A percentile compares a stretch with the other conserved stretches of the same genome.
phyloP scores from a whole-genome alignment of 2,329 filamentous ascomycete genomes.

The Penicillium sp. region DNA sequence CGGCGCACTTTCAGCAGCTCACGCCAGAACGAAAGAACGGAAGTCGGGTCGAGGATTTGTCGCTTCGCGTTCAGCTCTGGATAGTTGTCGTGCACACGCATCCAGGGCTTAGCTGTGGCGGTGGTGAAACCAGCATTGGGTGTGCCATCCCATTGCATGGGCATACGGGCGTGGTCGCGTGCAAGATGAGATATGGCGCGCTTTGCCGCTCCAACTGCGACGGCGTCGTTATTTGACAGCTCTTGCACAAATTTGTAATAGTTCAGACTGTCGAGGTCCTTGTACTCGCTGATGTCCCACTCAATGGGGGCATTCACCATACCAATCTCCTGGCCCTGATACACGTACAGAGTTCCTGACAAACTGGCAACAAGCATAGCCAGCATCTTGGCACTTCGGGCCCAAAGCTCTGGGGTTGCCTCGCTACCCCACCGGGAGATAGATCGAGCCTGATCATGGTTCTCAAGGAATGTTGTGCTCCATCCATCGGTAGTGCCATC shows the following conservation, averaged over 20 bases:
- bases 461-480: conserved; percentile 68
- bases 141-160: conserved; percentile 68
- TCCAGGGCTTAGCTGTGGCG: conserved; percentile 61
- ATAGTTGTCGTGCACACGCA: conserved; percentile 63
- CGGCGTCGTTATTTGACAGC: conserved; percentile 42
- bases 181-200: conserved; percentile 63
- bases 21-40: conserved; percentile 66
- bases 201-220: conserved; percentile 54
- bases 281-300: conserved; percentile 57
- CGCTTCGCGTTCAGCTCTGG: conserved; percentile 51
- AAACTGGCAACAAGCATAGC: conserved; percentile 56
- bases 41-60: conserved; percentile 54
- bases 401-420: conserved; percentile 55
- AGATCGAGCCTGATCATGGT: conserved; percentile 66
- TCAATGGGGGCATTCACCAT: conserved; percentile 60
- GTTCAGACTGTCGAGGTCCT: conserved; percentile 53
- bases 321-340: conserved; percentile 67
- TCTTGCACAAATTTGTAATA: conserved; percentile 52
- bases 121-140: conserved; percentile 67
- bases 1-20: conserved; percentile 61
- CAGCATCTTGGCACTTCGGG: conserved; percentile 59
- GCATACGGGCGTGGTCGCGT: conserved; percentile 67
- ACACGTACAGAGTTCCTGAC: conserved; percentile 64
- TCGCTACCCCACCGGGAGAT: conserved; percentile 61
- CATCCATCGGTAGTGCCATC: conserved; percentile 53